Evolutionary conservation across 2,329 filamentous ascomycete species (phyloP).

Genomic region (Ascosphaera acerosa): DNA sequence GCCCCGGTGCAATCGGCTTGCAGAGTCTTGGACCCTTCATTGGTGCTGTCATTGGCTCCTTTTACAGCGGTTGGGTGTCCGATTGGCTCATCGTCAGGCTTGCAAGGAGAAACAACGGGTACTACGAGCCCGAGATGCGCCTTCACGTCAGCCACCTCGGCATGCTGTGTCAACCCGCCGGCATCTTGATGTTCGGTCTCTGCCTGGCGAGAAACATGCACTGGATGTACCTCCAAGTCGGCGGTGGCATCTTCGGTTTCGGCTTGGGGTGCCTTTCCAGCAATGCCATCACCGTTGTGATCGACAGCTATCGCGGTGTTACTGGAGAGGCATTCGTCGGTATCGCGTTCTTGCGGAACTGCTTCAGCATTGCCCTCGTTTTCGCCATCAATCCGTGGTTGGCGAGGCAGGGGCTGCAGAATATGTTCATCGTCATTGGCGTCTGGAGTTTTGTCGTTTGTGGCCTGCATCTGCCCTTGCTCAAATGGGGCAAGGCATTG

Average conservation of each 20-base stretch:
- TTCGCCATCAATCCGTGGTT: not conserved
- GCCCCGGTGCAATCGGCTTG: constrained; percentile 14
- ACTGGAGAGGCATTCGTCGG: not conserved
- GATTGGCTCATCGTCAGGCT: constrained; percentile 15
- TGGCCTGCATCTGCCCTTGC: not conserved
- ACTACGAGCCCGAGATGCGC: constrained; percentile 22
- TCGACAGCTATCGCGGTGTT: not conserved
- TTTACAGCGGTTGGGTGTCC: constrained; percentile 13
- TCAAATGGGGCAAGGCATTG: not conserved
- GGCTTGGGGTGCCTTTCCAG: not conserved
- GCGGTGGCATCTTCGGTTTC: not conserved
- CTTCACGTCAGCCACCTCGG: constrained; percentile 6
- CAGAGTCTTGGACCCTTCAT: constrained; percentile 19
- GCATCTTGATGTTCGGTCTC: not conserved
- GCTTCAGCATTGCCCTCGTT: not conserved
- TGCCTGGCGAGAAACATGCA: not conserved
- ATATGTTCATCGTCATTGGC: not conserved
- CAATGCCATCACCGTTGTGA: not conserved
- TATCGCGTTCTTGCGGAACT: not conserved
- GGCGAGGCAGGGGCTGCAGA: not conserved
- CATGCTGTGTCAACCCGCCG: not conserved
- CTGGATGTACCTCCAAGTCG: not conserved
- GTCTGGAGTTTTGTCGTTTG: not conserved
- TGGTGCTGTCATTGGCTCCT: constrained; percentile 13
- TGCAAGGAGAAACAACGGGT: constrained; percentile 14